phyloP scores from a whole-genome alignment of 345 rosid species.

The Rhizophora apiculata region DNA sequence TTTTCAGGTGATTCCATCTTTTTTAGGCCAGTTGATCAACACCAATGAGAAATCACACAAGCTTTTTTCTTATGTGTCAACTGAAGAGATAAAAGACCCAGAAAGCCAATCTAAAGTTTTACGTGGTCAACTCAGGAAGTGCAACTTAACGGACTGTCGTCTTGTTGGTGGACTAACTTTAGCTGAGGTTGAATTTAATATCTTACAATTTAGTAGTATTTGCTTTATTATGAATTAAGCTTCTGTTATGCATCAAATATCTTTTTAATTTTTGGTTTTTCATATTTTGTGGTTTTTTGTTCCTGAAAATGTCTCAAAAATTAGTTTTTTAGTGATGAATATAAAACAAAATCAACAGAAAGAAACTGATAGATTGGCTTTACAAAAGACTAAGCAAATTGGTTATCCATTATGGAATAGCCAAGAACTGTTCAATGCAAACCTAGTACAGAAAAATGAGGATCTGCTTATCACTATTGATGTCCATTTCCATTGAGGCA shows the following conservation, averaged over 20 bases:
- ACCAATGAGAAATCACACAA: constrained; percentile 31
- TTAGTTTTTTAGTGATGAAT: neutral
- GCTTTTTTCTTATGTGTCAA: constrained; percentile 66
- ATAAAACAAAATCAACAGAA: neutral
- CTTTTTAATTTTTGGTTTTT: neutral
- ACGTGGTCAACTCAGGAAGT: constrained; percentile 62
- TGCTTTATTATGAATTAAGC: neutral
- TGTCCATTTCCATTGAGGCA: too few species aligned
- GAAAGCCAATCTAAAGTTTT: constrained; percentile 30
- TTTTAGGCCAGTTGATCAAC: constrained; percentile 38
- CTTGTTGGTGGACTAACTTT: constrained; percentile 56
- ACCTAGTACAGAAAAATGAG: too few species aligned
- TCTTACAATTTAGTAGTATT: neutral
- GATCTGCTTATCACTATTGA: too few species aligned
- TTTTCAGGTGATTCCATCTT: constrained; percentile 77
- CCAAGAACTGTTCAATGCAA: too few species aligned
- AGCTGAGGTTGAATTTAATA: constrained; percentile 53
- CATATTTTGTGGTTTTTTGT: too few species aligned
- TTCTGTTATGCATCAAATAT: neutral
- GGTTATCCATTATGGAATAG: too few species aligned
- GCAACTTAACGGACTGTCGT: constrained; percentile 62
- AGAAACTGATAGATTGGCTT: neutral
- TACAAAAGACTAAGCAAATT: too few species aligned
- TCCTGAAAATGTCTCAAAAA: too few species aligned
- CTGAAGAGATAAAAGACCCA: constrained; percentile 36